Evolutionary conservation across 2,329 filamentous ascomycete species (phyloP), one percentile per base, ranked within the genome.

Genomic region (Trichoderma afroharzianum): DNA sequence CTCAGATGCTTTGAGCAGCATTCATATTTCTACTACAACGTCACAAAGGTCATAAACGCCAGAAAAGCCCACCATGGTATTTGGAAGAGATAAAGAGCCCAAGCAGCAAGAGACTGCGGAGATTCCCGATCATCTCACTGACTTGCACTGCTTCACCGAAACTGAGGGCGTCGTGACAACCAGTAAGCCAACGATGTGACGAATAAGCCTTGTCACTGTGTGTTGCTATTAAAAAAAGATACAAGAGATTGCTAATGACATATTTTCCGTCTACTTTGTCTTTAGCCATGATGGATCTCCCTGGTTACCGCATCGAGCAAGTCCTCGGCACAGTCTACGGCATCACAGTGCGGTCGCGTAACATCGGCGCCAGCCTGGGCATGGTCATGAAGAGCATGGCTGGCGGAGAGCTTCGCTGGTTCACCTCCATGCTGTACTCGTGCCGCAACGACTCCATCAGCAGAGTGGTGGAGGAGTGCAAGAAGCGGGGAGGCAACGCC

Each of bases 81-180:
- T 68, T 32, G 66, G 66, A 55, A 78, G 76, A 28, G 73, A 75
- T 62, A 77, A 78, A 55, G 71, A 74, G 14, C 77, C 75, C 33
- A 66, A 75, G 53, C 72, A 75, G 11, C 76, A 76, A 6, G 78
- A 80, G 47, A 74, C 78, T 4, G 82, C 82, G 39, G 71, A 81
- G 58, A 74, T 85, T 47, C 82, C 83, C 8, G 78, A 81, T 2
- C 77, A 81, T 55, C 72, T 85, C 8, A 84, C 83, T 0, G 85
- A 87, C 73, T 79, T 87, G 8, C 85, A 87, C 78, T 89, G 87
- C 81, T 89, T 88, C 79, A 86, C 87, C 50, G 88, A 90, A 76
- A 90, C 88, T 8, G 84, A 87, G 62, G 88, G 88, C 47, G 83
- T 90, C 69, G 86, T 90, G 74, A 90, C 87, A 0, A 86, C 87